Evolutionary conservation across 768 basidiomycete genomes (phyloP).

Genomic region (Suillus occidentalis): DNA sequence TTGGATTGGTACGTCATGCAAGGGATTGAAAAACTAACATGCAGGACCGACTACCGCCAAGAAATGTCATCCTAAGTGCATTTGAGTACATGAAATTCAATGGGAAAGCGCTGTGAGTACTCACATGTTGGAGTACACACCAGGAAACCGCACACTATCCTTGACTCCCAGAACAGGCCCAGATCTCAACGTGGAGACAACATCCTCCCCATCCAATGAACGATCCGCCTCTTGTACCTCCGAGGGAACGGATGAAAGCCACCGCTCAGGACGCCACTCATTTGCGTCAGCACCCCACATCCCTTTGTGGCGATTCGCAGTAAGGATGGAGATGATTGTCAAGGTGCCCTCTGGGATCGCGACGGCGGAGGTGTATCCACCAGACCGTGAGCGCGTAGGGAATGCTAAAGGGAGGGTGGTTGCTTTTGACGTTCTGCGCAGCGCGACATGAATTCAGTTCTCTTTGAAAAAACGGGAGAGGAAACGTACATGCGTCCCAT

Average conservation of each 20-base stretch:
- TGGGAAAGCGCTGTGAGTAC: background rate
- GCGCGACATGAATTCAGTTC: background rate
- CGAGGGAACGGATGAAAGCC: conserved; percentile 38
- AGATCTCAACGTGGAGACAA: background rate
- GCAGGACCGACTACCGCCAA: conserved; percentile 1
- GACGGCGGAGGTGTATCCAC: conserved; percentile 26
- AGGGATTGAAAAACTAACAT: background rate
- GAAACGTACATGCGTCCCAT: conserved; percentile 24
- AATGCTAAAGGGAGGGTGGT: conserved; percentile 40
- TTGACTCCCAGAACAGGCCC: background rate
- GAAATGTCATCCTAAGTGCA: conserved; percentile 1
- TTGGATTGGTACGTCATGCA: background rate
- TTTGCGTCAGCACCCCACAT: conserved; percentile 48
- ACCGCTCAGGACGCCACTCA: conserved; percentile 53
- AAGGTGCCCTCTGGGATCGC: conserved; percentile 30
- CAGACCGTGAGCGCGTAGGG: conserved; percentile 37
- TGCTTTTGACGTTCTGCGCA: conserved; percentile 35
- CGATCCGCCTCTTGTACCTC: conserved; percentile 8
- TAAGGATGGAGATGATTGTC: conserved; percentile 37
- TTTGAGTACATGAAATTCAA: background rate
- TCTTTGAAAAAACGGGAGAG: background rate
- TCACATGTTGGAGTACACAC: conserved; percentile 2
- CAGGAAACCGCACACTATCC: conserved; percentile 21
- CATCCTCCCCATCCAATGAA: conserved; percentile 22
- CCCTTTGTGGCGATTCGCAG: conserved; percentile 38